Conservation (phyloP, 1,284 basidiomycete species). For the Apiotrichum montevideense region DNA sequence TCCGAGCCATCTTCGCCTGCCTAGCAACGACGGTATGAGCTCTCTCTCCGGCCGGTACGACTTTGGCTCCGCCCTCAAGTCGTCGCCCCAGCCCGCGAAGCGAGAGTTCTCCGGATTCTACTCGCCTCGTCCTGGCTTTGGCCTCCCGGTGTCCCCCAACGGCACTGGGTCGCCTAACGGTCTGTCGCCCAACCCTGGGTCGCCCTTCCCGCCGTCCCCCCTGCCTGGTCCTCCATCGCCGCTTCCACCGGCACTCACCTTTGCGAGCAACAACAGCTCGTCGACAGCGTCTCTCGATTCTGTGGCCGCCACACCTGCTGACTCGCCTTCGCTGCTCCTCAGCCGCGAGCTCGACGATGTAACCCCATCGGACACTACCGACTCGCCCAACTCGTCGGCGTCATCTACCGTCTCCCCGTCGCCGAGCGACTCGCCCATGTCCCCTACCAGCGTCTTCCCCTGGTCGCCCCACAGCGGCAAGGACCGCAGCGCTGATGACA, state of each 20-base stretch:
- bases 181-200: neutral
- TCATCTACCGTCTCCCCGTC: constrained; percentile 15
- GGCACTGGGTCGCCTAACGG: neutral
- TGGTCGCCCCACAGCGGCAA: constrained; percentile 24
- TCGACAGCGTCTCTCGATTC: constrained; percentile 8
- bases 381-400: constrained; percentile 30
- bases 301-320: constrained; percentile 9
- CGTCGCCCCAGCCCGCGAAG: constrained; percentile 16
- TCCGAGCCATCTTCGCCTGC: constrained; percentile 14
- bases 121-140: constrained; percentile 31
- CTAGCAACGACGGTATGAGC: constrained; percentile 13
- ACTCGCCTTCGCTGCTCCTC: constrained; percentile 9
- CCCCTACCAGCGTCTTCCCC: constrained; percentile 30
- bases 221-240: constrained; percentile 6
- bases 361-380: constrained; percentile 13
- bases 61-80: constrained; percentile 51
- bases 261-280: constrained; percentile 9
- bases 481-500: constrained; percentile 19
- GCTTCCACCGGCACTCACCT: constrained; percentile 1
- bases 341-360: neutral
- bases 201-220: neutral
- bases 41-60: constrained; percentile 49
- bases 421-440: constrained; percentile 18
- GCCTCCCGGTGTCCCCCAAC: constrained; percentile 4
- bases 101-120: constrained; percentile 29